Evolutionary conservation across 2,329 filamentous ascomycete species (phyloP), one percentile per base, ranked within the genome.

Genomic region (Cytospora mali): DNA sequence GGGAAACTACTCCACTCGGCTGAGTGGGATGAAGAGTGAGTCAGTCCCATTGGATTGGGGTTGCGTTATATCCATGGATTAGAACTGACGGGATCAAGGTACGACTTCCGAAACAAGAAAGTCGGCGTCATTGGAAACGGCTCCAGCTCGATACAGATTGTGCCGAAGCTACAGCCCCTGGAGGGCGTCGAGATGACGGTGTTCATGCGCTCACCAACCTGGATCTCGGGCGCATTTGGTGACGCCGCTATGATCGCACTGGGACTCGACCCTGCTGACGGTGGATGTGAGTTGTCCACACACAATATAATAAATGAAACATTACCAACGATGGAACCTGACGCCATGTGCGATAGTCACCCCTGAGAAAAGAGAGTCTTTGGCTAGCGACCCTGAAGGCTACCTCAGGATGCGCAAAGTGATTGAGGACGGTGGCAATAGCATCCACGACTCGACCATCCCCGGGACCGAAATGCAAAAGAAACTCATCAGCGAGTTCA

Each of bases 51-150:
- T 16, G 46, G 18, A 6, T 16, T 27, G 16, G 10, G 6, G 1
- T 5, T 9, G 33, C 27, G n/a, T 35, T 14, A 2, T 33, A 16
- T 7, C 6, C 28, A 27, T 35, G 18, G 21, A 23, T 14, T n/a
- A 28, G 25, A 49, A 54, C 58, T 64, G 54, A 64, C 49, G 4
- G 42, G 18, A 16, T 21, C 50, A 49, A 79, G 76, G 25, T 81
- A 78, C 66, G 77, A 82, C 67, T 81, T 81, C 55, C 73, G 67
- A 49, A 75, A 78, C 64, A 84, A 84, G 70, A 73, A 72, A 58
- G 72, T 84, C 18, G 81, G 78, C 9, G 71, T 84, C 5, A 79
- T 84, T 52, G 82, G 82, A n/a, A 80, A 80, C 60, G 82, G 82
- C 14, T 80, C 80, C 23, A 82, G 80, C 66, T 77, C 76, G 1